A percentile compares a stretch with the other conserved stretches of the same genome.
Conservation (phyloP, 2,329 filamentous ascomycete genomes). For the Fusarium penzigii region DNA sequence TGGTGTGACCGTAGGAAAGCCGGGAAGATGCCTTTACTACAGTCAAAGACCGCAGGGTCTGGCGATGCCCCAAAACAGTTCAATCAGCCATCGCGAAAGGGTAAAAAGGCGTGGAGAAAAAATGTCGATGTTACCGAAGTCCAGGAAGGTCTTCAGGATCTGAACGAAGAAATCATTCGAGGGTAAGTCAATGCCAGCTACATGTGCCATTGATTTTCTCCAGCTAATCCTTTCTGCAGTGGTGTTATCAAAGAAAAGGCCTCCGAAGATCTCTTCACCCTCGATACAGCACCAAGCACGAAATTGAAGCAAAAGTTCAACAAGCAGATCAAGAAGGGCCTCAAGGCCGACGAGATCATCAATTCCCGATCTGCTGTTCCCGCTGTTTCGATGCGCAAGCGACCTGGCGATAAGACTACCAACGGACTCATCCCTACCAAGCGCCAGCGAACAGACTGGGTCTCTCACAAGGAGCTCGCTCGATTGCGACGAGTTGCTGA, state of each 20-base stretch:
- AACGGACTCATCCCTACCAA: constrained; percentile 76
- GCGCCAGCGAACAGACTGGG: constrained; percentile 73
- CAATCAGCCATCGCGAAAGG: constrained; percentile 90
- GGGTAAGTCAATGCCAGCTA: constrained; percentile 57
- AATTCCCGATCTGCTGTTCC: constrained; percentile 80
- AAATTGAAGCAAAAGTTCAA: constrained; percentile 64
- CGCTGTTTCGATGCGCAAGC: constrained; percentile 77
- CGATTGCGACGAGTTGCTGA: constrained; percentile 79
- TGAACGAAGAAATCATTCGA: constrained; percentile 87
- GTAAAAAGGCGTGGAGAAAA: constrained; percentile 98
- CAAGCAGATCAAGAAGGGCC: constrained; percentile 69
- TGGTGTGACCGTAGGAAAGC: constrained; percentile 7
- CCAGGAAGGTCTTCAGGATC: constrained; percentile 75
- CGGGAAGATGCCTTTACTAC: constrained; percentile 55
- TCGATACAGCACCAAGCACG: constrained; percentile 75
- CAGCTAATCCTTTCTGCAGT: constrained; percentile 46
- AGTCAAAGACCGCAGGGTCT: constrained; percentile 46
- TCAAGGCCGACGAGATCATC: constrained; percentile 92
- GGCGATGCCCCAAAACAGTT: constrained; percentile 72
- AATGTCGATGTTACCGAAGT: constrained; percentile 93
- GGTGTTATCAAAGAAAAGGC: constrained; percentile 83
- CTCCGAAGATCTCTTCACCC: constrained; percentile 79
- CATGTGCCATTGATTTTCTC: background rate
- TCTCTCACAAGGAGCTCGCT: constrained; percentile 81
- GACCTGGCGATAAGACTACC: constrained; percentile 66